Percentiles rank a stretch among this genome's conserved stretches.
phyloP scores from a whole-genome alignment of 306 rosid species.

The Dicorynia guianensis region DNA sequence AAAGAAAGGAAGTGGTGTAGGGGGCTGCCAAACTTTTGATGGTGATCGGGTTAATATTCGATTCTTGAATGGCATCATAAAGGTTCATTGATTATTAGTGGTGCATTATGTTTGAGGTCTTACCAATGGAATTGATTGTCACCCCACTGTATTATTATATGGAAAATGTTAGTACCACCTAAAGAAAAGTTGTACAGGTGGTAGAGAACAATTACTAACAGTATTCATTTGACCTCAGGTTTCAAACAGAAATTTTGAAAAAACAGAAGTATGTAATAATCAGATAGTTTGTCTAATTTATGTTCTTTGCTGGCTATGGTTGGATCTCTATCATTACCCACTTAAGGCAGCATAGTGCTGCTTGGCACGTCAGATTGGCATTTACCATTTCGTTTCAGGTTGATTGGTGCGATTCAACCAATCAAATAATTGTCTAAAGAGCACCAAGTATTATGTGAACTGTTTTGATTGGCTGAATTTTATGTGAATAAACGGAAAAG shows the following conservation, averaged over 20 bases:
- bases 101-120: slow-evolving; percentile 43
- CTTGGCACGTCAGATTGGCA: slow-evolving; percentile 28
- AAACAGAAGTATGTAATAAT: neutral
- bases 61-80: slow-evolving; percentile 47
- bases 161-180: slow-evolving; percentile 41
- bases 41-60: slow-evolving; percentile 50
- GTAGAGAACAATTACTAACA: neutral
- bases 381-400: slow-evolving; percentile 2
- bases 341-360: slow-evolving; percentile 42
- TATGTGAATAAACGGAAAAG: neutral
- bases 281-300: slow-evolving; percentile 38
- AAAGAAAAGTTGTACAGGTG: slow-evolving; percentile 40
- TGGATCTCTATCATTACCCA: slow-evolving; percentile 46
- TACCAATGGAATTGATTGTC: slow-evolving; percentile 33
- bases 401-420: slow-evolving; percentile 8
- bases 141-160: slow-evolving; percentile 33
- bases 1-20: slow-evolving; percentile 19
- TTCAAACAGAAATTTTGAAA: neutral
- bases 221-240: slow-evolving; percentile 38
- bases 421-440: neutral
- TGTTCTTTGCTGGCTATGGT: slow-evolving; percentile 24
- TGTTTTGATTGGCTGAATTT: neutral
- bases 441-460: neutral
- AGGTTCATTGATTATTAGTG: slow-evolving; percentile 38
- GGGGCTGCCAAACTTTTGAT: slow-evolving; percentile 46